phyloP scores from a whole-genome alignment of 768 basidiomycete species.

The Boletus rufocinnamomeus region DNA sequence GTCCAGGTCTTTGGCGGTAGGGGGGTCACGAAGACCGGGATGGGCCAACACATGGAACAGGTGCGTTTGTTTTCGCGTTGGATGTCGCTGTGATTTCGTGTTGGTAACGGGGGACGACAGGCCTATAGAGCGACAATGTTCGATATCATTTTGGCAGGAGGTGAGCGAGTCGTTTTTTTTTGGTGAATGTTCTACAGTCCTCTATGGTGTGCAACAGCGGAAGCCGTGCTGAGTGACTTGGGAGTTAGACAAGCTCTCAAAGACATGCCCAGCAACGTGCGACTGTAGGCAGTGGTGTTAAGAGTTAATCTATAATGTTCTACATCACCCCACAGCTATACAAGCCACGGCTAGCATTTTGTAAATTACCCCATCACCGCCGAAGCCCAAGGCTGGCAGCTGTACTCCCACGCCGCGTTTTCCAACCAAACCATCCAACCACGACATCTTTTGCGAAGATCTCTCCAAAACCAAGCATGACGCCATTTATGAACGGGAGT shows the following conservation, averaged over 20 bases:
- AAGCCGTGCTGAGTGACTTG: constrained; percentile 59
- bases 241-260: constrained; percentile 62
- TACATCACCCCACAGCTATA: background rate
- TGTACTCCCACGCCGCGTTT: constrained; percentile 26
- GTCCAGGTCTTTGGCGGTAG: constrained; percentile 59
- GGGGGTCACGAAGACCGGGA: constrained; percentile 80
- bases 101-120: background rate
- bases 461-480: constrained; percentile 95
- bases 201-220: constrained; percentile 37
- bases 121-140: constrained; percentile 27
- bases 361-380: constrained; percentile 12
- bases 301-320: background rate
- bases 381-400: constrained; percentile 31
- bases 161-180: background rate
- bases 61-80: constrained; percentile 42
- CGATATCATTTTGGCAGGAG: constrained; percentile 31
- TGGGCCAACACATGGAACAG: constrained; percentile 78
- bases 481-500: constrained; percentile 89
- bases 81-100: background rate
- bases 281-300: constrained; percentile 36
- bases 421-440: constrained; percentile 52
- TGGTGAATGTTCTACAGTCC: background rate
- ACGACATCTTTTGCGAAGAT: constrained; percentile 85
- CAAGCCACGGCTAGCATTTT: background rate
- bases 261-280: constrained; percentile 52